Base-by-base conservation (phyloP, 805 yeast species). In the Saccharomycopsis sp. region DNA sequence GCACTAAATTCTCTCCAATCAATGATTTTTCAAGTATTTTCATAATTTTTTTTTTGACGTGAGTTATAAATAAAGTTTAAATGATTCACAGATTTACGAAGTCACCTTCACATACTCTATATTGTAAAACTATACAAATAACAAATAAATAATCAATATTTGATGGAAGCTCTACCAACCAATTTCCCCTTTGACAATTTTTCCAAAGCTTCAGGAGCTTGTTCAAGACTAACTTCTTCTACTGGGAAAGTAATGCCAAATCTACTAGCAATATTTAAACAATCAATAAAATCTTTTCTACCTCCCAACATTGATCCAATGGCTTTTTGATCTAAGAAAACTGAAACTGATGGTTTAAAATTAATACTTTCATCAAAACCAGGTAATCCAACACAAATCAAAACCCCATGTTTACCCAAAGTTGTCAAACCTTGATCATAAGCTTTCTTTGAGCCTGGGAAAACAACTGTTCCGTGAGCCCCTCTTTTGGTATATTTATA, bases 391-490 rank as follows among this genome's bases (percentile, higher is more conserved):
- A 52, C 48, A 30, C 45, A 41, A 14, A 52, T 48, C 13, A 52
- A 19, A 10, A 51, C 33, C 15, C 56, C 57, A 14, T 39, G 44
- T 14, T 42, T 38, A n/a, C 53, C 46, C 10, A 53, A 27, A 30
- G 39, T 46, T 5, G 39, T 31, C 13, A 45, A 27, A 14, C 54
- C 48, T 26, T 48, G 45, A 36, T 36, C 40, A 37, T 48, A 48
- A 13, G 50, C 37, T 14, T 37, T 19, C 10, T 33, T 51, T 18
- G 29, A 17, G 15, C 50, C 45, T 21, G 41, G 37, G 30, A 38
- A 38, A 2, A 38, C 41, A 51, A 77, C 71, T 41, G 67, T 82
- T 59, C 79, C 86, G 54, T 78, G 87, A 37, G 79, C 72, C 53
- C 82, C 82, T 55, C 80, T 79, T 47, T 66, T 56, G 45, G 80